These are phyloP conservation scores for Daldinia loculata DNA, from an alignment of 495 filamentous ascomycete species.

Conservation along the genomic window DNA sequence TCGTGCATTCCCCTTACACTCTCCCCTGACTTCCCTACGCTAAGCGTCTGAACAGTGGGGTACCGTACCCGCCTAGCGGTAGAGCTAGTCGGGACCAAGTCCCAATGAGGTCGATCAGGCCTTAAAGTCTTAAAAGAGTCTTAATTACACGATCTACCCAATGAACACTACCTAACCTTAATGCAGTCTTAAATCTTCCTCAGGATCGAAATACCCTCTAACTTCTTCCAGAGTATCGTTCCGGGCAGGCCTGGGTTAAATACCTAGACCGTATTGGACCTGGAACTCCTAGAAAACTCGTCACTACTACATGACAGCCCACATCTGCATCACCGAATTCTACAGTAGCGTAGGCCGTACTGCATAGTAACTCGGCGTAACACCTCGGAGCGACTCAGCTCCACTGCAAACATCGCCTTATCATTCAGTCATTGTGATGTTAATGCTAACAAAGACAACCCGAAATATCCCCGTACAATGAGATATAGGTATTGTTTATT, in stretches of 20 bases:
- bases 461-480: constrained; percentile 3
- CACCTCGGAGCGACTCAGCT: constrained; percentile 12
- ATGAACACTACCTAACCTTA: not conserved
- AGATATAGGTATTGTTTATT: too few species aligned
- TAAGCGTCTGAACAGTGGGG: constrained; percentile 22
- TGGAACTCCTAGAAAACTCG: constrained; percentile 2
- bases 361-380: constrained; percentile 15
- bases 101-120: not conserved
- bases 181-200: not conserved
- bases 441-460: constrained; percentile 15
- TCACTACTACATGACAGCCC: constrained; percentile 1
- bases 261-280: not conserved
- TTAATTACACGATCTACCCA: constrained; percentile 1
- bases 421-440: not conserved
- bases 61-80: constrained; percentile 27
- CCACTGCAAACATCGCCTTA: constrained; percentile 23
- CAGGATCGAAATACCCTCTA: not conserved
- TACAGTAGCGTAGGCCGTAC: constrained; percentile 23
- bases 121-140: not conserved
- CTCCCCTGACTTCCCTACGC: constrained; percentile 21
- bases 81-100: constrained; percentile 15
- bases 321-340: constrained; percentile 23
- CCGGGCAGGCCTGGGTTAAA: not conserved
- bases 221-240: not conserved
- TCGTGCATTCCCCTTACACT: not conserved